phyloP scores from a whole-genome alignment of 192 early-diverging fungal species.

The Podila horticola region DNA sequence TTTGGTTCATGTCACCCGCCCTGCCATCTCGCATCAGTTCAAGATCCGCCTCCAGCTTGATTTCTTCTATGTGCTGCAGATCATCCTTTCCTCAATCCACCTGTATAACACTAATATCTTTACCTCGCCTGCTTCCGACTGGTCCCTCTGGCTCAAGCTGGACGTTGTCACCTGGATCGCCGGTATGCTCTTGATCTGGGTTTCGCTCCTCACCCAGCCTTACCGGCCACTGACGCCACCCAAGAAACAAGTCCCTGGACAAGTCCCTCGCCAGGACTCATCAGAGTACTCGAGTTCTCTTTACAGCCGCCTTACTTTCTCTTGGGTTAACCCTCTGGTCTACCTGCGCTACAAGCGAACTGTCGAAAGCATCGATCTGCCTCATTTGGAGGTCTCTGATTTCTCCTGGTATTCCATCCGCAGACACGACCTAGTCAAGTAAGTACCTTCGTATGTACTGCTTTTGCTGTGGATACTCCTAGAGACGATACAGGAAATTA shows the following conservation, averaged over 20 bases:
- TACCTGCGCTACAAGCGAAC: conserved; percentile 62
- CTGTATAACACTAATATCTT: background rate
- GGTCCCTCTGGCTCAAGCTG: conserved; percentile 5
- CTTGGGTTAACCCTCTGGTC: conserved; percentile 51
- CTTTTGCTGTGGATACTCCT: background rate
- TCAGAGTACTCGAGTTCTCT: conserved; percentile 37
- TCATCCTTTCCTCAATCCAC: background rate
- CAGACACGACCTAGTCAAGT: background rate
- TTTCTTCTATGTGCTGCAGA: conserved; percentile 8
- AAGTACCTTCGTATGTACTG: background rate
- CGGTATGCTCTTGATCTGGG: background rate
- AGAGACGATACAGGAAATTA: too few species aligned
- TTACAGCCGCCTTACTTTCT: conserved; percentile 33
- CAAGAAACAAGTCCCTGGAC: conserved; percentile 12
- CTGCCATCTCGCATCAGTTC: background rate
- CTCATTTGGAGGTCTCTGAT: conserved; percentile 61
- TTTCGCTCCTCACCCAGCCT: conserved; percentile 7
- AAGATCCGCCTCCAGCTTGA: conserved; percentile 17
- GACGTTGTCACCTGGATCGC: background rate
- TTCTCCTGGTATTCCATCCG: conserved; percentile 9
- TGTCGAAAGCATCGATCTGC: conserved; percentile 70
- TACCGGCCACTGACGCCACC: background rate
- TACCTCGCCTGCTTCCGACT: background rate
- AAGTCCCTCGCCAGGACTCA: conserved; percentile 21
- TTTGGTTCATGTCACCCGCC: background rate